Conservation (phyloP, 2,329 filamentous ascomycete genomes). For the Ophiostoma fasciatum region DNA sequence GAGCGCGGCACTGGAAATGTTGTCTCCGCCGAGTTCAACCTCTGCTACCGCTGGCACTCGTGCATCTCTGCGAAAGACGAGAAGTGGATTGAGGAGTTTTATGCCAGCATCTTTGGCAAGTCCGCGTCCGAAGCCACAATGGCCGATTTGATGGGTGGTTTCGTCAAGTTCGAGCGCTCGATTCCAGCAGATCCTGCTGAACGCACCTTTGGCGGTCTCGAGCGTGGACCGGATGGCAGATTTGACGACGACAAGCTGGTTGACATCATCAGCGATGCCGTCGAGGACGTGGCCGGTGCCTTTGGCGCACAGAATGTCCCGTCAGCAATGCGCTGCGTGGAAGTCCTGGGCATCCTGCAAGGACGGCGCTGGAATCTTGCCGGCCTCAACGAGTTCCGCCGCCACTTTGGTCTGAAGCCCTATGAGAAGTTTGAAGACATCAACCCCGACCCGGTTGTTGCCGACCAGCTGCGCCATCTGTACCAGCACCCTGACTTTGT, state of each 20-base stretch:
- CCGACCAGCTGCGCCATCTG: conserved; percentile 48
- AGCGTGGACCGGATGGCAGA: conserved; percentile 50
- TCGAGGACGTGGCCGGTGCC: conserved; percentile 63
- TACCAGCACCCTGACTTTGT: conserved; percentile 70
- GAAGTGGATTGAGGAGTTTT: conserved; percentile 62
- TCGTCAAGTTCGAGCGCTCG: conserved; percentile 45
- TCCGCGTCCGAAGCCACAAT: conserved; percentile 39
- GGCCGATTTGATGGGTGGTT: conserved; percentile 44
- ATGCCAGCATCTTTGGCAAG: conserved; percentile 46
- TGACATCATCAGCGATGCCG: conserved; percentile 48
- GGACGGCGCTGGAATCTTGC: conserved; percentile 63
- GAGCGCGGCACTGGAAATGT: conserved; percentile 66
- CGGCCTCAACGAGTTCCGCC: conserved; percentile 71
- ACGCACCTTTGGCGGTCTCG: conserved; percentile 51
- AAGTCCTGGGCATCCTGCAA: conserved; percentile 69
- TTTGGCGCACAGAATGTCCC: conserved; percentile 66
- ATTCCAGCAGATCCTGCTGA: conserved; percentile 53
- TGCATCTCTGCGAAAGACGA: conserved; percentile 63
- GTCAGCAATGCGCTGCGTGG: conserved; percentile 55
- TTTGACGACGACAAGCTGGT: conserved; percentile 66
- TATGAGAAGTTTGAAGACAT: conserved; percentile 73
- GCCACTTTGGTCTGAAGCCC: conserved; percentile 63
- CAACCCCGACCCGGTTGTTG: conserved; percentile 59
- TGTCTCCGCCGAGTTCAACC: conserved; percentile 78
- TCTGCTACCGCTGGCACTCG: conserved; percentile 80